Percentiles rank a stretch among this genome's conserved stretches.
These are phyloP conservation scores for Millerozyma acaciae DNA, from an alignment of 805 yeast species.

Conservation along the genomic window DNA sequence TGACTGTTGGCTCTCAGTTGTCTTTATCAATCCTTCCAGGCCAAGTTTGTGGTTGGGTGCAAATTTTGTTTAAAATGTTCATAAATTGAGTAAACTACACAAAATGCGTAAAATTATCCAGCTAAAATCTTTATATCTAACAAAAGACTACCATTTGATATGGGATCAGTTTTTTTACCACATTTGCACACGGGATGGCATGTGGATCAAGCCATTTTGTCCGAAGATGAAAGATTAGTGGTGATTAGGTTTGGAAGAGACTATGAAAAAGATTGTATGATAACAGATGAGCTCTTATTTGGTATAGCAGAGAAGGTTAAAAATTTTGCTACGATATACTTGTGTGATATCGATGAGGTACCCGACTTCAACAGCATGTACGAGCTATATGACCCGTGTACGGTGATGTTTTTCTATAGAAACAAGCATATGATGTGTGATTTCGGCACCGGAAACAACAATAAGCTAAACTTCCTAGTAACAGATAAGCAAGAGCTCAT, in stretches of 20 bases:
- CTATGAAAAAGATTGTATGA: slow-evolving; percentile 71
- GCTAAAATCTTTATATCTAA: no score
- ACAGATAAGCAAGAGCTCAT: slow-evolving; percentile 84
- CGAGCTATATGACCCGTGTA: slow-evolving; percentile 84
- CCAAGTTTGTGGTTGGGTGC: no score
- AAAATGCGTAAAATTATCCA: no score
- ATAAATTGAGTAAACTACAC: no score
- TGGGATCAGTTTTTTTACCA: slow-evolving; percentile 83
- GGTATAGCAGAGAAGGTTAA: slow-evolving; percentile 77
- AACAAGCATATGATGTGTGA: slow-evolving; percentile 98
- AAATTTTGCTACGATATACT: slow-evolving; percentile 82
- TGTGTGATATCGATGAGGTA: slow-evolving; percentile 85
- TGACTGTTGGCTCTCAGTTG: no score
- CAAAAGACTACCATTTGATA: no score
- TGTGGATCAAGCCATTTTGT: slow-evolving; percentile 92
- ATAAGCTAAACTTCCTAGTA: slow-evolving; percentile 76
- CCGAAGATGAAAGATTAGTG: slow-evolving; percentile 86
- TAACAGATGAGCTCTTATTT: slow-evolving; percentile 83
- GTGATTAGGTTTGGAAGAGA: slow-evolving; percentile 87
- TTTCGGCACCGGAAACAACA: slow-evolving; percentile 96
- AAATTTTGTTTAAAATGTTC: no score
- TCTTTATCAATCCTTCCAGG: no score
- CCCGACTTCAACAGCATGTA: slow-evolving; percentile 88
- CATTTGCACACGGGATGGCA: slow-evolving; percentile 90
- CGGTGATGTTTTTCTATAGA: slow-evolving; percentile 88